Conservation (phyloP, 495 filamentous ascomycete genomes). For the Aspergillus biplanus region DNA sequence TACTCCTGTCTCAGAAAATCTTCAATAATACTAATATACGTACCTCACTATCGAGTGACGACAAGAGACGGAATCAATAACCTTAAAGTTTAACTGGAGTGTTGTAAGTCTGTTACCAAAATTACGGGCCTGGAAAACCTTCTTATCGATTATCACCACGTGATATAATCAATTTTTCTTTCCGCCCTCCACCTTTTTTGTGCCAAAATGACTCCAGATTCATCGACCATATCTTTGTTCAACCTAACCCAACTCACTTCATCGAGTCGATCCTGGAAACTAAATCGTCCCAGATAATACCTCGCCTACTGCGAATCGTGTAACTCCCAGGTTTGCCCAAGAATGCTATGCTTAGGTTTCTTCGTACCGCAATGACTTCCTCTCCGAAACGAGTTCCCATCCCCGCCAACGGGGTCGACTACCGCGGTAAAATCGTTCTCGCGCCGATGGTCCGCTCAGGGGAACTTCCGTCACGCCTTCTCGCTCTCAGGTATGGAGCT, state of each 20-base stretch:
- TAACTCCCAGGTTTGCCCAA: constrained; percentile 10
- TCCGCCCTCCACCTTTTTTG: constrained; percentile 18
- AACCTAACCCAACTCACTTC: not conserved
- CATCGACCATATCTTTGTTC: not conserved
- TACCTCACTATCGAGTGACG: too few species aligned
- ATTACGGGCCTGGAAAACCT: constrained; percentile 12
- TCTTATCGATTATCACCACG: constrained; percentile 36
- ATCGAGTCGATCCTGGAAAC: not conserved
- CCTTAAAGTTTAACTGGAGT: not conserved
- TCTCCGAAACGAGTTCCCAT: constrained; percentile 68
- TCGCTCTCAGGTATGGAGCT: constrained; percentile 91
- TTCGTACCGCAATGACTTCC: constrained; percentile 59
- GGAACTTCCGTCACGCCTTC: constrained; percentile 84
- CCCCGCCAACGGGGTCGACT: constrained; percentile 87
- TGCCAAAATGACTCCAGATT: constrained; percentile 4
- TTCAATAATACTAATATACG: too few species aligned
- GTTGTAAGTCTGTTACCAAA: not conserved
- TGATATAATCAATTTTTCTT: constrained; percentile 25
- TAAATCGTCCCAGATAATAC: not conserved
- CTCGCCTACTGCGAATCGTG: not conserved
- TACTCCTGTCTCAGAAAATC: too few species aligned
- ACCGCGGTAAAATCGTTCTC: constrained; percentile 88
- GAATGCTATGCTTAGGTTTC: constrained; percentile 49
- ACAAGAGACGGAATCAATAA: too few species aligned
- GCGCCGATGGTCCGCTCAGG: constrained; percentile 97